Evolutionary conservation across 202 grass and related monocot species (phyloP).

Genomic region (Eragrostis tef): DNA sequence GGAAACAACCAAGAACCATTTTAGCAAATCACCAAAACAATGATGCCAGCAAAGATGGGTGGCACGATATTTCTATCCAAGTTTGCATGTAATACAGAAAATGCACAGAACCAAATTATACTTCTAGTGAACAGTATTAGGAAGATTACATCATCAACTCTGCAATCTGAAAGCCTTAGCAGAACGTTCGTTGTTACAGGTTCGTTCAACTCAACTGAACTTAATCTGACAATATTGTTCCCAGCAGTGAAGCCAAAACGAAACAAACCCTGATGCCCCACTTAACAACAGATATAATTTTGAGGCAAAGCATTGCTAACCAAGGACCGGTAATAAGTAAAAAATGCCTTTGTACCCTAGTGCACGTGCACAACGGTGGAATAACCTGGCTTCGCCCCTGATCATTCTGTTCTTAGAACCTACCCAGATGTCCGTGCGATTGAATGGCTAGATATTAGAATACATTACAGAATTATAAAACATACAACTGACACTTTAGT

Average conservation of each 20-base stretch:
- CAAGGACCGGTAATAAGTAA: too few species aligned
- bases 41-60: conserved; percentile 35
- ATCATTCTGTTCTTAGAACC: too few species aligned
- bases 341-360: too few species aligned
- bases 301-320: too few species aligned
- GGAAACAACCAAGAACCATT: conserved; percentile 54
- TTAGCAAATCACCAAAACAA: conserved; percentile 52
- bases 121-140: conserved; percentile 10
- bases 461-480: background rate
- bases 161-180: conserved; percentile 10
- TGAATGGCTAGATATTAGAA: conserved; percentile 4
- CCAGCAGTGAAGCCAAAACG: too few species aligned
- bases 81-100: conserved; percentile 30
- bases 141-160: conserved; percentile 30
- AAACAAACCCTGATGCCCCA: too few species aligned
- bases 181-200: conserved; percentile 5
- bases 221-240: conserved; percentile 1
- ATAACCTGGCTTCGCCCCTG: too few species aligned
- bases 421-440: too few species aligned
- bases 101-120: conserved; percentile 28
- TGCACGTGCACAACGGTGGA: too few species aligned
- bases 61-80: conserved; percentile 12
- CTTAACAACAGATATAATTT: too few species aligned
- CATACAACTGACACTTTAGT: background rate
- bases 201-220: conserved; percentile 23